A percentile compares a stretch with the other conserved stretches of the same genome.
These are phyloP conservation scores for Trichoderma koningiopsis DNA, from an alignment of 2,329 filamentous ascomycete genomes.

Conservation along the genomic window DNA sequence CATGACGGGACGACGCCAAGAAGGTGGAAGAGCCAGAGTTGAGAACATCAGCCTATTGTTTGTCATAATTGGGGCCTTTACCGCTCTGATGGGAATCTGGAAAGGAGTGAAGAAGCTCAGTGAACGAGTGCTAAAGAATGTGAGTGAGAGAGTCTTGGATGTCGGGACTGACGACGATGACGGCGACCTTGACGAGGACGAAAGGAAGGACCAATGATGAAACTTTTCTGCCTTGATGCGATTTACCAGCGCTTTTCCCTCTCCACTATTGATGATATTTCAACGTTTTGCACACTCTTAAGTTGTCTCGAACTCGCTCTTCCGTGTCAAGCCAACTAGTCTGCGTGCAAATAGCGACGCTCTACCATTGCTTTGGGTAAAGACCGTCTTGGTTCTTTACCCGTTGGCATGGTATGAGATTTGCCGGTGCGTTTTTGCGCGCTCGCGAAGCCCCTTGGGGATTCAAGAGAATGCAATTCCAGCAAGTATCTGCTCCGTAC, in stretches of 20 bases:
- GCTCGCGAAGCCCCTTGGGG: conserved; percentile 34
- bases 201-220: conserved; percentile 38
- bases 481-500: conserved; percentile 42
- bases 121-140: conserved; percentile 70
- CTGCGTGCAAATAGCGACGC: conserved; percentile 83
- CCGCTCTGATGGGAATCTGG: conserved; percentile 83
- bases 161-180: conserved; percentile 64
- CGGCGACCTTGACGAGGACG: conserved; percentile 49
- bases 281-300: conserved; percentile 78
- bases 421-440: conserved; percentile 34
- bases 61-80: conserved; percentile 76
- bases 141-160: conserved; percentile 80
- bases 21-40: conserved; percentile 74
- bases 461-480: conserved; percentile 29
- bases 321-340: conserved; percentile 93
- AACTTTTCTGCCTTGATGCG: neutral
- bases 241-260: conserved; percentile 26
- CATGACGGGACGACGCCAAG: conserved; percentile 54
- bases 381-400: conserved; percentile 54
- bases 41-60: conserved; percentile 79
- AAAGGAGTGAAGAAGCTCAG: conserved; percentile 77
- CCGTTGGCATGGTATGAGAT: conserved; percentile 37
- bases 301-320: conserved; percentile 80
- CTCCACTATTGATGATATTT: neutral
- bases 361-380: conserved; percentile 45